These are phyloP conservation scores for Trifolium fragiferum DNA, from an alignment of 306 rosid genomes.

Conservation along the genomic window DNA sequence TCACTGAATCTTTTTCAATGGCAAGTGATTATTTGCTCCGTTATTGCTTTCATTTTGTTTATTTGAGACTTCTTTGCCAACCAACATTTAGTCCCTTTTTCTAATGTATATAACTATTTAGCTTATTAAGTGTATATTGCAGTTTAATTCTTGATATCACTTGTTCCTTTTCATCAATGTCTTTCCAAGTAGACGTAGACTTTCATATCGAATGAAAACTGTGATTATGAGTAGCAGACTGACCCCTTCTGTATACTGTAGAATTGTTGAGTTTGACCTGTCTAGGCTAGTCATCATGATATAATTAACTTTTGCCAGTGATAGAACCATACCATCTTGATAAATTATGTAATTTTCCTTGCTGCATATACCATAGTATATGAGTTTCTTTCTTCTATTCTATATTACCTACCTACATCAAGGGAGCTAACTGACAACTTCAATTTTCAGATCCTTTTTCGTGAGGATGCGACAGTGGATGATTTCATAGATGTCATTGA, in stretches of 20 bases:
- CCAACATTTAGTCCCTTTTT: not conserved
- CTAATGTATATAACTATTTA: not conserved
- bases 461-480: constrained; percentile 98
- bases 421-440: constrained; percentile 29
- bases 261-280: not conserved
- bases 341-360: constrained; percentile 30
- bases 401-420: constrained; percentile 4
- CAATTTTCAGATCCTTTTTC: constrained; percentile 78
- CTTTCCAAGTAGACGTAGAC: constrained; percentile 14
- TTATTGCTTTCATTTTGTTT: not conserved
- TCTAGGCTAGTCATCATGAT: constrained; percentile 30
- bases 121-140: not conserved
- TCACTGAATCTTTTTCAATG: not conserved
- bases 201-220: not conserved
- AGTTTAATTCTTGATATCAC: constrained; percentile 9
- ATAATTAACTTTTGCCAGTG: constrained; percentile 16
- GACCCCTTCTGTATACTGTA: not conserved
- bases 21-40: constrained; percentile 3
- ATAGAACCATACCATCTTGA: constrained; percentile 21
- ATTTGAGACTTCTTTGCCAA: not conserved
- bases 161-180: constrained; percentile 11
- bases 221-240: constrained; percentile 26
- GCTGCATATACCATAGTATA: constrained; percentile 2
- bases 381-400: constrained; percentile 2
- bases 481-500: constrained; percentile 99